A percentile compares a stretch with the other conserved stretches of the same genome.
phyloP scores from a whole-genome alignment of 1,284 basidiomycete genomes.

The Ustilago sp. region DNA sequence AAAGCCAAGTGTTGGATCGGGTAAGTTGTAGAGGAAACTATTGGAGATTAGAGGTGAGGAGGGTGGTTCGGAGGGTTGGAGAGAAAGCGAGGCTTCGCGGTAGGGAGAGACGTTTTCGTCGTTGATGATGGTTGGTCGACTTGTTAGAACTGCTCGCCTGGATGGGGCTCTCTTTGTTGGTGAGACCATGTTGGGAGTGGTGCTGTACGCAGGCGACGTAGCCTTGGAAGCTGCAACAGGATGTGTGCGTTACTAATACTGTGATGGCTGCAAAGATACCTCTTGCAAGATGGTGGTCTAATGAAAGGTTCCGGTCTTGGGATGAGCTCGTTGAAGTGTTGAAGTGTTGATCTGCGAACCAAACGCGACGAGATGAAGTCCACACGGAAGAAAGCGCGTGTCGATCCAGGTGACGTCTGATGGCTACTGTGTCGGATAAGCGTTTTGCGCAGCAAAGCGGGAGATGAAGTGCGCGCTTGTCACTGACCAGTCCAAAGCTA shows the following conservation, averaged over 20 bases:
- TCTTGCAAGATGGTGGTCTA: not conserved
- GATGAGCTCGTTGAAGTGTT: not conserved
- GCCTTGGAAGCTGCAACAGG: not conserved
- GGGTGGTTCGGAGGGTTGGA: constrained; percentile 23
- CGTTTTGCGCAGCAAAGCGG: constrained; percentile 1
- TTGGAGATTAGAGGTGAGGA: constrained; percentile 42
- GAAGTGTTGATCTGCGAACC: constrained; percentile 12
- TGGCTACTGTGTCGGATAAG: not conserved
- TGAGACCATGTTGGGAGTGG: constrained; percentile 20
- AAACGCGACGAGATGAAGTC: constrained; percentile 13
- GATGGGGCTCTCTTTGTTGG: constrained; percentile 20
- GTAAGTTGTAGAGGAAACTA: constrained; percentile 49
- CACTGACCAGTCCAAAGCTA: not conserved
- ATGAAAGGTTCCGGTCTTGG: not conserved
- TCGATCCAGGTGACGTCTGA: not conserved
- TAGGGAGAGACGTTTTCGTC: constrained; percentile 40
- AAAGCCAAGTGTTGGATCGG: constrained; percentile 39
- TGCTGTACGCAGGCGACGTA: not conserved
- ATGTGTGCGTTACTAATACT: not conserved
- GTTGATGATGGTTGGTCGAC: constrained; percentile 10
- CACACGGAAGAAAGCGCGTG: not conserved
- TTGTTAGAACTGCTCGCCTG: constrained; percentile 9
- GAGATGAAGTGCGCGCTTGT: not conserved
- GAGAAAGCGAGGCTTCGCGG: constrained; percentile 12
- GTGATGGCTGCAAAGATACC: not conserved